phyloP scores from a whole-genome alignment of 495 filamentous ascomycete species.

The Aspergillus leporis region DNA sequence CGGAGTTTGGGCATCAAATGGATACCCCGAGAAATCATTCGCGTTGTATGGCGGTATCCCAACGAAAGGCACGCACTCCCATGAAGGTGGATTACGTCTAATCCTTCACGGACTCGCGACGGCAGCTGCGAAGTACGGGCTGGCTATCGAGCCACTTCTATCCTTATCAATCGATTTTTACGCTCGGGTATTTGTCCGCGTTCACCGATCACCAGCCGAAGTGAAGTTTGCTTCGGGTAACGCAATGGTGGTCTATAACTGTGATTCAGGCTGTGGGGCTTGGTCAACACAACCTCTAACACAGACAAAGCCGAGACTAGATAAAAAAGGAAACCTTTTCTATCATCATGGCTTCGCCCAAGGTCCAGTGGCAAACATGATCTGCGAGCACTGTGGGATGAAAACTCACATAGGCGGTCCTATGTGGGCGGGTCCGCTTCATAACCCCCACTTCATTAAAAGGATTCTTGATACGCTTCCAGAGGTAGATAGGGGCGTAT shows the following conservation, averaged over 20 bases:
- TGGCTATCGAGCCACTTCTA: slow-evolving; percentile 86
- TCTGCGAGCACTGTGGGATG: slow-evolving; percentile 80
- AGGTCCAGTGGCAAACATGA: slow-evolving; percentile 59
- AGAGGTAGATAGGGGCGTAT: slow-evolving; percentile 58
- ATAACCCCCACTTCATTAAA: slow-evolving; percentile 78
- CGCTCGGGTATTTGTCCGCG: slow-evolving; percentile 81
- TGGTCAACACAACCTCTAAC: slow-evolving; percentile 79
- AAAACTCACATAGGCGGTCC: slow-evolving; percentile 87
- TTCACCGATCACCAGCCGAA: slow-evolving; percentile 72
- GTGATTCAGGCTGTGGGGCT: slow-evolving; percentile 84
- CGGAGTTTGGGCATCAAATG: slow-evolving; percentile 86
- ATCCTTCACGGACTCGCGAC: slow-evolving; percentile 79
- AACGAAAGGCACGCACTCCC: slow-evolving; percentile 76
- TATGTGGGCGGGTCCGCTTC: slow-evolving; percentile 91
- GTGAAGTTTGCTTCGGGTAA: slow-evolving; percentile 89
- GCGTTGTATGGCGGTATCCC: slow-evolving; percentile 88
- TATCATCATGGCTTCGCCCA: slow-evolving; percentile 74
- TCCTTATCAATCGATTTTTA: slow-evolving; percentile 97
- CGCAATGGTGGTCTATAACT: slow-evolving; percentile 91
- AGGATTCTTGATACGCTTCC: slow-evolving; percentile 69
- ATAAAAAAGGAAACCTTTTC: slow-evolving; percentile 68
- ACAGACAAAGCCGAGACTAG: slow-evolving; percentile 58
- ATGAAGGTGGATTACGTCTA: slow-evolving; percentile 86
- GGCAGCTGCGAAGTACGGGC: slow-evolving; percentile 80
- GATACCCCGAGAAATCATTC: slow-evolving; percentile 90